Base-by-base conservation (phyloP, 805 yeast genomes). In the Tetrapisispora arboricola region DNA sequence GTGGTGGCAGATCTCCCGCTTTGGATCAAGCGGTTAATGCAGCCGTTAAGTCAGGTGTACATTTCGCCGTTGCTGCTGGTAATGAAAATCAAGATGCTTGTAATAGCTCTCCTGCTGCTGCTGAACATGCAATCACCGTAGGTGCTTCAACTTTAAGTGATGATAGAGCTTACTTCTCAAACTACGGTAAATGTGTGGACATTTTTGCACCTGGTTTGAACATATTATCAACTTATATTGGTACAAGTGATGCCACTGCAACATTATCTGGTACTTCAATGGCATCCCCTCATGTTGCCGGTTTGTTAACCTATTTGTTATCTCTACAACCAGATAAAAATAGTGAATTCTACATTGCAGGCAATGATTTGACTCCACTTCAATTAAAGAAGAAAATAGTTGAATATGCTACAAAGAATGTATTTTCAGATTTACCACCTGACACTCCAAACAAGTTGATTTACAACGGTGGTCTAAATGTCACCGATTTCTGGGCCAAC, bases 201-300 rank as follows among this genome's bases (percentile, higher is more conserved):
- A 81, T 90, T 49, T 90, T 86, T 60, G 98, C 95, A 22, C 98
- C 98, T 19, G 98, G 98, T 57, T 80, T 86, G 55, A 81, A 85
- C 61, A 77, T 90, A 46, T 70, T 81, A 50, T 85, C 95, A 33
- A 82, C 90, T 29, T 84, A 82, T 61, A 83, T 80, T 60, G 92
- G 94, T 33, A 78, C 86, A 4, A 70, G 73, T 39, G 64, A 75
- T 40, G 84, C 87, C 32, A 81, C 90, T 50, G 87, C 92, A 34
- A 76, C 84, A 30, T 70, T 84, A 60, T 83, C 95, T 29, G 98
- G 98, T 66, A 90, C 96, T 10, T 90, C 97, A 13, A 90, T 90
- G 98, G 96, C 97, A 18, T 83, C 96, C 29, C 97, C 98, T 35
- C 96, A 87, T 58, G 88, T 88, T 51, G 80, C 87, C 45, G 98